A percentile compares a stretch with the other conserved stretches of the same genome.
Evolutionary conservation across 2,329 filamentous ascomycete species (phyloP).

Genomic region (Fusarium chuoi): DNA sequence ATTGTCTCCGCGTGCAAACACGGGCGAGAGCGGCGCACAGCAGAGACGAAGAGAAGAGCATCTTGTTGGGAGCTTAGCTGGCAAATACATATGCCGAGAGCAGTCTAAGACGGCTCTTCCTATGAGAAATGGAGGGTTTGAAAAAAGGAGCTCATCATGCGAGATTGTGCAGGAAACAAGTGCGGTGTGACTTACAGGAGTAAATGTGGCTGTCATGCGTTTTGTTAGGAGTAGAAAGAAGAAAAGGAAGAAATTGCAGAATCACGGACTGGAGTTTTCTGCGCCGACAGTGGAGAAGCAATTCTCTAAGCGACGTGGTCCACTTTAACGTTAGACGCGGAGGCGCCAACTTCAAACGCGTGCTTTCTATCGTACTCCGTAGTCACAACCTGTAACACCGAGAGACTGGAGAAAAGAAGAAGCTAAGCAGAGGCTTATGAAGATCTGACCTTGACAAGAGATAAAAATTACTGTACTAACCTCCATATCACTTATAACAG

Average conservation of each 20-base stretch:
- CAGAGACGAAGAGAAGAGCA: conserved; percentile 25
- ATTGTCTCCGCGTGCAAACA: conserved; percentile 49
- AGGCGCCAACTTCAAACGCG: conserved; percentile 21
- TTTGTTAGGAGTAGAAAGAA: conserved; percentile 17
- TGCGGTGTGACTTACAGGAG: conserved; percentile 15
- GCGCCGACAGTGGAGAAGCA: conserved; percentile 12
- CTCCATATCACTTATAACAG: not conserved
- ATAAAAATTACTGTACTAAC: not conserved
- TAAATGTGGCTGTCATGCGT: not conserved
- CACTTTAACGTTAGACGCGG: conserved; percentile 22
- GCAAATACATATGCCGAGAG: conserved; percentile 41
- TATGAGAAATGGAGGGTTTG: conserved; percentile 53
- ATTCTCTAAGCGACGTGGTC: conserved; percentile 25
- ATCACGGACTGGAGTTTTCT: conserved; percentile 35
- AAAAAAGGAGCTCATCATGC: conserved; percentile 56
- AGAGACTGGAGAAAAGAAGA: not conserved
- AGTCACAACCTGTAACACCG: not conserved
- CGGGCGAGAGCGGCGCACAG: conserved; percentile 44
- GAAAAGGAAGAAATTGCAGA: conserved; percentile 35
- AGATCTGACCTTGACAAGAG: not conserved
- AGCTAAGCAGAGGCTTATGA: not conserved
- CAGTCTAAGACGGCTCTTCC: conserved; percentile 61
- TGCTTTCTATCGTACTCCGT: not conserved
- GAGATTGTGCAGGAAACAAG: conserved; percentile 32
- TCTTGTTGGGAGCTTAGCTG: conserved; percentile 38